Evolutionary conservation across 345 rosid species (phyloP), one percentile per base, ranked within the genome.

Genomic region (Lagerstroemia speciosa): DNA sequence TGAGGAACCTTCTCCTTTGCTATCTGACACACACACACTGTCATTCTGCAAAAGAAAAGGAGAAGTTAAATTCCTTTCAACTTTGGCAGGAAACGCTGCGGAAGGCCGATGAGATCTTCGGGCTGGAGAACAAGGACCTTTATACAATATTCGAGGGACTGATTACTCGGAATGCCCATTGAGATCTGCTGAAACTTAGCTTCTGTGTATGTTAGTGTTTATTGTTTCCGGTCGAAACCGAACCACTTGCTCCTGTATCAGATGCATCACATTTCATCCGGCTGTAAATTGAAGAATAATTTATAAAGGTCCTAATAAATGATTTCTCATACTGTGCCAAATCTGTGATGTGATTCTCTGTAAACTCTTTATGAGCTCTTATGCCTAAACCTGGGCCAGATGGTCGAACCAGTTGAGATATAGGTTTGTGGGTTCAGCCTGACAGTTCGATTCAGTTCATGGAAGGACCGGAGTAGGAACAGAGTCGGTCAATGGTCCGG

Each of bases 101-200:
- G 80, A 93, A 91, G 73, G 93, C 91, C 17, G 95, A 87, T 29
- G 96, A 87, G 83, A 89, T 93, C 64, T 89, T 93, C 50, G 91
- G 97, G 50, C 36, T 80, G 0, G 96, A 91, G 53, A 91, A 89
- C 79, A 89, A 84, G 77, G 98, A 93, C 67, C 94, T 93, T 30
- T 93, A 77, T 60, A 74, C 74, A 4, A 78, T 89, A 72, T 93
- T 93, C 38, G 97, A 89, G 75, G 96, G 91, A 20, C 72, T 93
- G 74, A 89, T 93, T 79, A 83, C 89, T 19, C 92, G 96, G 2
- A 89, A 78, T 27, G 81, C 77, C 72, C 97, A 86, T 40, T 85
- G 75, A 79, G 68, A 57, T 67, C 11, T 30, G 26, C 36, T 40
- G 19, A 30, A 24, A 65, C 14, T 8, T 24, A 10, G 30, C 61